A percentile compares a stretch with the other conserved stretches of the same genome.
Conservation (phyloP, 2,329 filamentous ascomycete genomes). For the Penicillium digitatum region DNA sequence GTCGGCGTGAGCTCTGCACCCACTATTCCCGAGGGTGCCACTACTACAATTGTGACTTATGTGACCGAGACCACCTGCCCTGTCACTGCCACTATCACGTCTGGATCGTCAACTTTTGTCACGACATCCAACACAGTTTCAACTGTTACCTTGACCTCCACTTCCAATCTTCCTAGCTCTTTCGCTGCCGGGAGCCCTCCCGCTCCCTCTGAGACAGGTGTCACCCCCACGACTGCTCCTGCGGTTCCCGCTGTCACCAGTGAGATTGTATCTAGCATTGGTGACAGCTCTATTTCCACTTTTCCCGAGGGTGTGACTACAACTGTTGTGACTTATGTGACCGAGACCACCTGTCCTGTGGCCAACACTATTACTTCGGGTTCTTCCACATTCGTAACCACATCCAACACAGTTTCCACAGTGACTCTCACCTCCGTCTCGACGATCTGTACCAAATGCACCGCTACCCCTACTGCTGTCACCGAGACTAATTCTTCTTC, state of each 20-base stretch:
- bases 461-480: constrained; percentile 12
- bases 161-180: constrained; percentile 1
- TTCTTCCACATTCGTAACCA: constrained; percentile 15
- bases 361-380: constrained; percentile 15
- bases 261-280: not conserved
- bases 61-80: constrained; percentile 34
- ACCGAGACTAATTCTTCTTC: constrained; percentile 11
- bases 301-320: constrained; percentile 13
- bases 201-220: constrained; percentile 25
- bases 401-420: constrained; percentile 16
- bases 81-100: constrained; percentile 36
- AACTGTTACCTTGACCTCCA: constrained; percentile 32
- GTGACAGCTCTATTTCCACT: constrained; percentile 11
- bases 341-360: constrained; percentile 16
- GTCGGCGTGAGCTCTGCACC: not conserved
- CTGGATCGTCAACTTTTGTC: constrained; percentile 49
- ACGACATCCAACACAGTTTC: constrained; percentile 57
- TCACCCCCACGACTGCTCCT: constrained; percentile 29
- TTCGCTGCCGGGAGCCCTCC: not conserved
- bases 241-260: constrained; percentile 23
- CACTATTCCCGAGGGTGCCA: constrained; percentile 13
- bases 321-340: constrained; percentile 14
- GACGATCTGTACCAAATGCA: constrained; percentile 21
- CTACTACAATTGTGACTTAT: constrained; percentile 29
- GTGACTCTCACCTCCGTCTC: constrained; percentile 23